Evolutionary conservation across 805 yeast genomes (phyloP).

Genomic region (Wickerhamiella spandovensis): DNA sequence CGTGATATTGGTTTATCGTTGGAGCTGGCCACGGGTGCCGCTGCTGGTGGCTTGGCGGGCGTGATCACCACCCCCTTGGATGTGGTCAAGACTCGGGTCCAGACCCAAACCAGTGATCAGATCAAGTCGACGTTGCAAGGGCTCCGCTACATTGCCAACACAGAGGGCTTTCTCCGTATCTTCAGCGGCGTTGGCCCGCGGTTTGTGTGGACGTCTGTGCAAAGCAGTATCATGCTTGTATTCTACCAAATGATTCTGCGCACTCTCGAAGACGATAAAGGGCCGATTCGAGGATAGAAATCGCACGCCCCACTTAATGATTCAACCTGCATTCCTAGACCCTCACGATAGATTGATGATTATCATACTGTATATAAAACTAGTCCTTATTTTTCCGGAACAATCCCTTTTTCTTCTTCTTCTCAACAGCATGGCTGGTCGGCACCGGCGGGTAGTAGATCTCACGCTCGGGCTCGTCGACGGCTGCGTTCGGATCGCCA

Average conservation of each 20-base stretch:
- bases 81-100: slow-evolving; percentile 84
- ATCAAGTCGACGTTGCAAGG: slow-evolving; percentile 40
- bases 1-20: slow-evolving; percentile 27
- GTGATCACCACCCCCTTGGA: slow-evolving; percentile 80
- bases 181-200: slow-evolving; percentile 96
- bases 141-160: slow-evolving; percentile 41
- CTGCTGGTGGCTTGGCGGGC: slow-evolving; percentile 92
- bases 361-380: background rate
- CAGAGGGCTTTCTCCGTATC: slow-evolving; percentile 67
- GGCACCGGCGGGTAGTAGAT: slow-evolving; percentile 34
- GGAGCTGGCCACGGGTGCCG: slow-evolving; percentile 82
- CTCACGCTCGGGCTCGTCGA: slow-evolving; percentile 24
- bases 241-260: slow-evolving; percentile 70
- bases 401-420: slow-evolving; percentile 68
- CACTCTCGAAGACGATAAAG: slow-evolving; percentile 28
- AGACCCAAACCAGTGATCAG: slow-evolving; percentile 47
- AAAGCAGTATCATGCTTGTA: slow-evolving; percentile 85
- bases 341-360: background rate
- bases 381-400: slow-evolving; percentile 58
- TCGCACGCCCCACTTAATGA: no score
- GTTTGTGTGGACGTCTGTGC: slow-evolving; percentile 90
- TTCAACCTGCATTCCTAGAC: background rate
- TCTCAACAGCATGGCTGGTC: slow-evolving; percentile 26
- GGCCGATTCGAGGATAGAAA: background rate
- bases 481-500: slow-evolving; percentile 29